A percentile compares a stretch with the other conserved stretches of the same genome.
Conservation (phyloP, 192 early-diverging fungal genomes). For the Cetraspora pellucida region DNA sequence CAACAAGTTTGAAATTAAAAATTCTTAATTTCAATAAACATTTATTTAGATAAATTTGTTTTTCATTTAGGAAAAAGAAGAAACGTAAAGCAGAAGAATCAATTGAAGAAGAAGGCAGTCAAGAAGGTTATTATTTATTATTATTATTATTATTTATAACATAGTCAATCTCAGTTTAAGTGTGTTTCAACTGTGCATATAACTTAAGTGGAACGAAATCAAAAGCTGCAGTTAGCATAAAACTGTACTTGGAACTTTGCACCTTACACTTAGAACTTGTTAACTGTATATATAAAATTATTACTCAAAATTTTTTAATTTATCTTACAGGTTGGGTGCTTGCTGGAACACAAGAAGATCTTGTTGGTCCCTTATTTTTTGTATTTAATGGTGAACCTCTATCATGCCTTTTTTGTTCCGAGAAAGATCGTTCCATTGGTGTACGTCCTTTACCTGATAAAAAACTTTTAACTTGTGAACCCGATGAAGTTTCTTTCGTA, state of each 20-base stretch:
- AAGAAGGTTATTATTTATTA: neutral
- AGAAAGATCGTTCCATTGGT: constrained; percentile 25
- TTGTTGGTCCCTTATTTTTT: constrained; percentile 71
- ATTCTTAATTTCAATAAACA: neutral
- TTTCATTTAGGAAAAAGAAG: constrained; percentile 60
- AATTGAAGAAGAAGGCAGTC: constrained; percentile 39
- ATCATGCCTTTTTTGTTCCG: constrained; percentile 47
- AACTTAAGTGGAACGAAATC: neutral
- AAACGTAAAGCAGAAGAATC: constrained; percentile 55
- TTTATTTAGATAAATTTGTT: constrained; percentile 7
- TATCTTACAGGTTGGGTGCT: constrained; percentile 62
- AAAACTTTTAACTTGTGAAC: constrained; percentile 40
- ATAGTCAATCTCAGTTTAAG: neutral
- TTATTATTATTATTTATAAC: too few species aligned
- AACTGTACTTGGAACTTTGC: too few species aligned
- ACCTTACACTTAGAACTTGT: too few species aligned
- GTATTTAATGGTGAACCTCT: constrained; percentile 65
- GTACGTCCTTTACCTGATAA: constrained; percentile 4
- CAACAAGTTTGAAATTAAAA: neutral
- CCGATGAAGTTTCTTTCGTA: constrained; percentile 63
- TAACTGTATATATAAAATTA: neutral
- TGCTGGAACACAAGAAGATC: constrained; percentile 60
- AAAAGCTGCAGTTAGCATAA: too few species aligned
- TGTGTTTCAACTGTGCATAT: neutral
- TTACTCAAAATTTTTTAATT: neutral